Evolutionary conservation across 805 yeast genomes (phyloP).

Genomic region (Saccharomycopsis synnaedendra): DNA sequence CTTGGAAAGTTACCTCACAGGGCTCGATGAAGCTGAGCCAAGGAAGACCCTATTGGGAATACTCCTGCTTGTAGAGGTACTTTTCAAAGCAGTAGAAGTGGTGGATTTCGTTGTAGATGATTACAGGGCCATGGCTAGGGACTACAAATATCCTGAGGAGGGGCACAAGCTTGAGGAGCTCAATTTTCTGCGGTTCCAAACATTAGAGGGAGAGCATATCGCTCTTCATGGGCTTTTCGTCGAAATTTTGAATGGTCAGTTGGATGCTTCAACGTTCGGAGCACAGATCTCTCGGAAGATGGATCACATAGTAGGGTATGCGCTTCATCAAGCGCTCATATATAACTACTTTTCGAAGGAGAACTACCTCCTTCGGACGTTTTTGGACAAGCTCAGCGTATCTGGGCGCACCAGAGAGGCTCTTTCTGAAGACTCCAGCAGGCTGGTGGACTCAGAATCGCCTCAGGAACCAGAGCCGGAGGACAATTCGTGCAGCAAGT

Average conservation of each 20-base stretch:
- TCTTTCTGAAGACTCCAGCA: neutral
- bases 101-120: slow-evolving; percentile 9
- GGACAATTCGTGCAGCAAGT: slow-evolving; percentile 1
- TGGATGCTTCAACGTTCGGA: slow-evolving; percentile 1
- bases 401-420: neutral
- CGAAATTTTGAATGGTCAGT: slow-evolving; percentile 1
- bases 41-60: neutral
- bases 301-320: slow-evolving; percentile 7
- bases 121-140: neutral
- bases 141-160: neutral
- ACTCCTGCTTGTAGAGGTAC: slow-evolving; percentile 1
- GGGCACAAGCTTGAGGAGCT: slow-evolving; percentile 1
- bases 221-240: neutral
- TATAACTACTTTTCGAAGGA: slow-evolving; percentile 9
- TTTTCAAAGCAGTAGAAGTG: slow-evolving; percentile 7
- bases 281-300: neutral
- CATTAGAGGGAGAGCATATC: slow-evolving; percentile 5
- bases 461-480: neutral
- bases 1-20: neutral
- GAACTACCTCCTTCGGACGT: slow-evolving; percentile 1
- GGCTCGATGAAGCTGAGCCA: neutral
- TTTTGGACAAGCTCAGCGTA: neutral
- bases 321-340: slow-evolving; percentile 7
- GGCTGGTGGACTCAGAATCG: neutral
- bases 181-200: slow-evolving; percentile 4